phyloP scores from a whole-genome alignment of 106 monocot genomes.

The Dendrobium nobile region DNA sequence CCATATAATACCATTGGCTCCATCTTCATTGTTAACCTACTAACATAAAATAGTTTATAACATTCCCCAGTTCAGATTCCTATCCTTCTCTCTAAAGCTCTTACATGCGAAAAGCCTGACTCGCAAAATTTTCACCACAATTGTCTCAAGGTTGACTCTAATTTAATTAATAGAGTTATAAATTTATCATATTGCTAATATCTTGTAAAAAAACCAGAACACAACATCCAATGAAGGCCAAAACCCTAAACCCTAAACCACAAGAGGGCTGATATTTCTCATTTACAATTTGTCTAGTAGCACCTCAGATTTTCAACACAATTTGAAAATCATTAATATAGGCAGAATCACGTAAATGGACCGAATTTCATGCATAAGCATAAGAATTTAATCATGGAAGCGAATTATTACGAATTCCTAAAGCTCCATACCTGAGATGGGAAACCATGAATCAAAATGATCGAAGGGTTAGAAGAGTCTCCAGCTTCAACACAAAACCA shows the following conservation, averaged over 20 bases:
- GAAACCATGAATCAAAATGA: constrained; percentile 79
- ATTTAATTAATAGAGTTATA: too few species aligned
- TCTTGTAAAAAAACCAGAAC: too few species aligned
- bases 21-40: too few species aligned
- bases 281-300: not conserved
- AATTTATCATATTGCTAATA: too few species aligned
- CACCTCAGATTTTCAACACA: not conserved
- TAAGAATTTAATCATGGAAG: not conserved
- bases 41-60: too few species aligned
- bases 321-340: not conserved
- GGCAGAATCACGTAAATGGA: not conserved
- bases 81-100: too few species aligned
- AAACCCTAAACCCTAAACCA: not conserved
- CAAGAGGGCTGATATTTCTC: not conserved
- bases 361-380: not conserved
- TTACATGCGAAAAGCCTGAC: too few species aligned
- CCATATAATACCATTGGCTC: too few species aligned
- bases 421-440: constrained; percentile 70
- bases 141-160: too few species aligned
- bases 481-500: constrained; percentile 95
- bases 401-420: not conserved
- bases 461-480: constrained; percentile 37
- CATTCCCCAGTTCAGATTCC: too few species aligned
- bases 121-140: too few species aligned
- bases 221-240: too few species aligned